Evolutionary conservation across 2,329 filamentous ascomycete genomes (phyloP), one percentile per base, ranked within the genome.

Genomic region (Ceratocystis albifundus): DNA sequence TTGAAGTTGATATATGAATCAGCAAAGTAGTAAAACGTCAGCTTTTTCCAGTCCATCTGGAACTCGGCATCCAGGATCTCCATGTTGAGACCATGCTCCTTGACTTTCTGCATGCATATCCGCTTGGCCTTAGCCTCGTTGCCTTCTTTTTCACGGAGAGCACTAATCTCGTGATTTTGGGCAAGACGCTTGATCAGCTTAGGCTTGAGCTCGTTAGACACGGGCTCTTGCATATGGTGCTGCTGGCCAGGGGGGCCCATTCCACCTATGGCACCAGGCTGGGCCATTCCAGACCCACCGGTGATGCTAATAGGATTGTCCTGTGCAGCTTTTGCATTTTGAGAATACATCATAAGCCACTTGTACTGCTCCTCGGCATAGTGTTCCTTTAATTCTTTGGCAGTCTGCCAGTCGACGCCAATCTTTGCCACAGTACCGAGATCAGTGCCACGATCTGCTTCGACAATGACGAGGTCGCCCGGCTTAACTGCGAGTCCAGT

Each of bases 1-100:
- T 99, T 99, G 82, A 99, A 99, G 78, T 97, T 97, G 80, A 99
- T 96, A 75, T 99, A 99, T 0, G 90, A 86, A 73, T 96, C 92
- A 65, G 94, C 93, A 74, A 96, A 99, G 77, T 97, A 99, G 79
- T 96, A 99, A 77, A 97, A 97, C 0, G 95, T 99, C 66, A 99
- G 79, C 75, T 99, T 99, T 78, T 97, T 96, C 86, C 91, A 96
- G 75, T 99, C 94, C 93, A 96, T 95, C 74, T 99, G 94, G 74
- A 96, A 99, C 74, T 99, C 94, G 3, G 94, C 94, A 76, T 99
- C 94, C 5, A 99, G 84, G 69, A 99, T 97, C 75, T 99, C 94
- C 94, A 99, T 97, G 71, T 95, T 92, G 32, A 97, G 81, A 61
- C 90, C 87, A 75, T 97, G 92, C 73, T 97, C 93, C 70, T 88